A percentile compares a stretch with the other conserved stretches of the same genome.
phyloP scores from a whole-genome alignment of 2,329 filamentous ascomycete species.

The Proliferodiscus dingleyae region DNA sequence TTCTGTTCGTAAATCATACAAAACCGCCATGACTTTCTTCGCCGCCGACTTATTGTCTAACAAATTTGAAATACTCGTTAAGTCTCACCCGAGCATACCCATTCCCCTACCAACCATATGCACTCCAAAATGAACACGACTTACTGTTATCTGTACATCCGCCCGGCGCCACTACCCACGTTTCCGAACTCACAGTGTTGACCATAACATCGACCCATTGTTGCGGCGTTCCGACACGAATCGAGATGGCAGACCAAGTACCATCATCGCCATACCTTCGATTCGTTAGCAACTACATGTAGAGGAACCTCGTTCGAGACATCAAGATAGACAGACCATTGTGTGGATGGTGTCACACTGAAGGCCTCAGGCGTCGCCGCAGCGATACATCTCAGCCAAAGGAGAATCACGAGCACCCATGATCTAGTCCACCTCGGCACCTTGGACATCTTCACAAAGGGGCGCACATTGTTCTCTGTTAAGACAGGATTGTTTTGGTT shows the following conservation, averaged over 20 bases:
- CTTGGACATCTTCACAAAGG: conserved; percentile 15
- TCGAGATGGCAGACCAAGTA: conserved; percentile 64
- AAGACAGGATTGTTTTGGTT: not conserved
- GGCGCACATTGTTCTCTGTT: conserved; percentile 7
- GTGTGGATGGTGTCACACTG: conserved; percentile 26
- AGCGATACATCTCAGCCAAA: conserved; percentile 7
- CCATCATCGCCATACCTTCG: conserved; percentile 60
- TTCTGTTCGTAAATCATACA: not conserved
- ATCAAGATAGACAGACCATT: conserved; percentile 19
- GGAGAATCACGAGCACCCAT: conserved; percentile 7
- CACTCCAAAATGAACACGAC: conserved; percentile 6
- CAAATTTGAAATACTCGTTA: not conserved
- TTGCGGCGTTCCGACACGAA: conserved; percentile 51
- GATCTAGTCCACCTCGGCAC: conserved; percentile 16
- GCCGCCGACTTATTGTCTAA: not conserved
- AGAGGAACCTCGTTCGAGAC: not conserved
- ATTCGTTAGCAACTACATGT: not conserved
- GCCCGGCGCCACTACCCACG: conserved; percentile 59
- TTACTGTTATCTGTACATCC: conserved; percentile 42
- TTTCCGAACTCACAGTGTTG: conserved; percentile 66
- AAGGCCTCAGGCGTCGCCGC: conserved; percentile 14
- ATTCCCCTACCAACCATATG: not conserved
- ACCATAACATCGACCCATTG: conserved; percentile 53
- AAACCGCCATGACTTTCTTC: not conserved
- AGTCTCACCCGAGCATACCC: not conserved